These are phyloP conservation scores for Nicotiana tomentosiformis DNA, from an alignment of 257 asterid species.

Conservation along the genomic window DNA sequence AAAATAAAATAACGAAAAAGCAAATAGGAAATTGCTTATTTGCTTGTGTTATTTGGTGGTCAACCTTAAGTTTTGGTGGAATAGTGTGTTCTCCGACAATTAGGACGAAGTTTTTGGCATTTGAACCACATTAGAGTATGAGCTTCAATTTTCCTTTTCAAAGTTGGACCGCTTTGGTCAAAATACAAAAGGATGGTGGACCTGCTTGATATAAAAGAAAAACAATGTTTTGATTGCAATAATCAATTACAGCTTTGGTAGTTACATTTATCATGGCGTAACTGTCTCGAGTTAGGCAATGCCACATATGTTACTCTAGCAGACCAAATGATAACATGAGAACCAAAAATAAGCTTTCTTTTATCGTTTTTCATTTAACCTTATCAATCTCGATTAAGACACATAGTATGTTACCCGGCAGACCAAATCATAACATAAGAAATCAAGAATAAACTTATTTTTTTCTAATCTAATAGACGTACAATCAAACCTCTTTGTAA, in stretches of 20 bases:
- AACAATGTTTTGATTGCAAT: neutral
- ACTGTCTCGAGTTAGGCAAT: constrained; percentile 4
- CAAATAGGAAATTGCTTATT: neutral
- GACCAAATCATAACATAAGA: neutral
- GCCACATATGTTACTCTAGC: neutral
- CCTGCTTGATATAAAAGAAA: neutral
- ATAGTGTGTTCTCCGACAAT: neutral
- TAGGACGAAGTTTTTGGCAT: neutral
- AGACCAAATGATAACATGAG: neutral
- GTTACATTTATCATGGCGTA: neutral
- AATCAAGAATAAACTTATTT: neutral
- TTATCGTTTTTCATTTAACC: neutral
- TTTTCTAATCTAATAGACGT: too few relatives aligned
- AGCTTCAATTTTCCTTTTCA: neutral
- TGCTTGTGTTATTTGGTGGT: neutral
- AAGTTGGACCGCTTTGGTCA: neutral
- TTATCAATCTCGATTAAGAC: neutral
- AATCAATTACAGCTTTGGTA: constrained; percentile 5
- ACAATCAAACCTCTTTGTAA: too few relatives aligned
- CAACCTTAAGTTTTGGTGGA: neutral
- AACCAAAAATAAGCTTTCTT: neutral
- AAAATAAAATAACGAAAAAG: neutral
- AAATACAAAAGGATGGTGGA: neutral
- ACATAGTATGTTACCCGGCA: neutral
- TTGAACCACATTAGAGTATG: neutral